Percentiles rank a stretch among this genome's conserved stretches.
phyloP scores from a whole-genome alignment of 1,139 yeast genomes.

The Spencermartinsiella ligniputridi region DNA sequence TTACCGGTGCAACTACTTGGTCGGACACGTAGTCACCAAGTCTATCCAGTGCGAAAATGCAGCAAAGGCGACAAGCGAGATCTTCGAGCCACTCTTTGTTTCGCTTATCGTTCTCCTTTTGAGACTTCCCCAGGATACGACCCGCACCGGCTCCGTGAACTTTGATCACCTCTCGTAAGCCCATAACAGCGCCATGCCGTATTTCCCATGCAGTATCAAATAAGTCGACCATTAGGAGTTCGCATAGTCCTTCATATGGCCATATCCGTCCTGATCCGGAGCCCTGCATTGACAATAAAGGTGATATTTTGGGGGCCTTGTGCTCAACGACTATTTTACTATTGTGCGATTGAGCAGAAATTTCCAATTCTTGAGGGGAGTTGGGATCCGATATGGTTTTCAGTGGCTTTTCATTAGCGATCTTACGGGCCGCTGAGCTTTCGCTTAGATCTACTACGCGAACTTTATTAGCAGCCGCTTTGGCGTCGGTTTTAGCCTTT shows the following conservation, averaged over 20 bases:
- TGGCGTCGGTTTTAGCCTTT: constrained; percentile 79
- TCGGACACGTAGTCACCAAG: constrained; percentile 98
- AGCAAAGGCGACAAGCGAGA: constrained; percentile 76
- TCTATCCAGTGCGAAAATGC: constrained; percentile 86
- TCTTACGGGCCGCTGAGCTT: constrained; percentile 64
- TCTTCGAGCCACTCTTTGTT: constrained; percentile 80
- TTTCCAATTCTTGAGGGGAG: constrained; percentile 25
- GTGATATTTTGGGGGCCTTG: constrained; percentile 62
- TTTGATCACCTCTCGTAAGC: constrained; percentile 79
- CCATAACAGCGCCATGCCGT: constrained; percentile 94
- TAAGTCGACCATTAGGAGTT: constrained; percentile 69
- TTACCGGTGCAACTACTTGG: constrained; percentile 96
- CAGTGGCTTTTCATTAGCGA: constrained; percentile 26
- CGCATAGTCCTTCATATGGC: constrained; percentile 98
- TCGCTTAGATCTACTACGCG: constrained; percentile 71
- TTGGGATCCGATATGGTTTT: constrained; percentile 4
- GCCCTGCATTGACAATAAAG: constrained; percentile 69
- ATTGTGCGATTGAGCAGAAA: constrained; percentile 77
- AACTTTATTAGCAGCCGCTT: constrained; percentile 50
- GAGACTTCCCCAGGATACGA: constrained; percentile 60
- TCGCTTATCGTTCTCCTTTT: constrained; percentile 56
- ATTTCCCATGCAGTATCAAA: constrained; percentile 90
- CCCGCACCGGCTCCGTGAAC: constrained; percentile 89
- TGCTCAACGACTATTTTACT: constrained; percentile 82
- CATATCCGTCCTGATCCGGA: constrained; percentile 77